Base-by-base conservation (phyloP, 495 filamentous ascomycete species). In the Xylaria flabelliformis region DNA sequence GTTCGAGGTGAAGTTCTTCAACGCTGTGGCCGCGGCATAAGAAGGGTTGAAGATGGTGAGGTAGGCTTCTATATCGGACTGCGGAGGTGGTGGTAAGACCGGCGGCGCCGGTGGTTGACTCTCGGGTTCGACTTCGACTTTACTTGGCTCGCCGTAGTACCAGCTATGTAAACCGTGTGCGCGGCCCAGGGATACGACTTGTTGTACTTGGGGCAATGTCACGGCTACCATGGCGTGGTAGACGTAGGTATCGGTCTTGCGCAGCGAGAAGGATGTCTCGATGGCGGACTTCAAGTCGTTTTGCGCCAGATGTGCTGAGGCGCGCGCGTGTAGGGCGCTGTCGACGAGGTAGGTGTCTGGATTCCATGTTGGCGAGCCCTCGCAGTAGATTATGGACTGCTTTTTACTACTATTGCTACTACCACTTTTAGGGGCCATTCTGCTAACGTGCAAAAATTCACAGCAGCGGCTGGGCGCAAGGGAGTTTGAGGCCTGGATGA, bases 181-280 rank as follows among this genome's bases (percentile, higher is more conserved):
- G 0, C 77, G 75, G 15, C 86, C 87, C 21, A 82, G 75, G 0
- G 82, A 76, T 41, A 90, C 80, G 19, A 82, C 81, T 34, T 74
- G 81, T 77, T 90, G 89, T 1, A 87, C 88, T 73, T 90, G 82
- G 21, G 81, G 72, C 4, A 91, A 82, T 78, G 73, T 80, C 55
- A 85, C 79, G 72, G 81, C 86, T 17, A 84, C 82, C 42, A 84
- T 85, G 41, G 88, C 90, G 68, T 87, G 84, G 79, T 91, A 92
- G 46, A 85, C 81, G 76, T 90, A 91, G 51, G 72, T 72, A 74
- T 91, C 88, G 42, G 80, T 72, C 17, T 76, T 64, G 4, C 80
- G 75, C 2, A 91, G 78, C 8, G 76, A 72, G 78, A 92, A 91
- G 48, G 85, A 84, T n/a, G 78, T 69, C 62, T 79, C 71, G 63